Base-by-base conservation (phyloP, 306 rosid species). In the Alnus rubra region DNA sequence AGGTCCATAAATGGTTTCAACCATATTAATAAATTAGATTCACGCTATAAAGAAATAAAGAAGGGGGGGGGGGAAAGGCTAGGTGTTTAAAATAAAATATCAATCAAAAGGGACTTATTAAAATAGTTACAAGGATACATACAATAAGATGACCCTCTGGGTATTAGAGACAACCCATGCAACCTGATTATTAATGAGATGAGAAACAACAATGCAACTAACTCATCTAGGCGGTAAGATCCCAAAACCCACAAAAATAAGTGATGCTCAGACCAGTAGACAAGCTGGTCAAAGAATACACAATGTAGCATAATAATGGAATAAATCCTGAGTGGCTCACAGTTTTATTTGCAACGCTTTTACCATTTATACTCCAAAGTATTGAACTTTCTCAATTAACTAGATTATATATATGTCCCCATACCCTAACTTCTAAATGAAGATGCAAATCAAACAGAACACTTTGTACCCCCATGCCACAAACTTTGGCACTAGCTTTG, bases 1-100 rank as follows among this genome's bases (percentile, higher is more conserved):
- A 67, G 30, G 51, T 44, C 51, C 51, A 67, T 64, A 37, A 67
- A 67, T n/a, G 15, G 15, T 67, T 67, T 67, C 72, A 67, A 8
- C 65, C 37, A 28, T n/a, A 5, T 12, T 9, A 59, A 28, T 55
- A 59, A 10, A 28, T 19, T 59, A 59, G 33, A 23, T 59, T 59
- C 65, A 28, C 33, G 9, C 15, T 14, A 53, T 23, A 23, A 23
- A 23, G 28, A 23, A 23, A n/a, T n/a, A n/a, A n/a, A n/a, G n/a
- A n/a, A n/a, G n/a, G n/a, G n/a, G n/a, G n/a, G n/a, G n/a, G n/a
- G n/a, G n/a, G n/a, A n/a, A n/a, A n/a, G n/a, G n/a, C n/a, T n/a
- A n/a, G n/a, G n/a, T 9, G 19, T 28, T n/a, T 19, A 28, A 28
- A 59, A 23, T 28, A 59, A 59, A 59, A 23, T 10, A 19, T 9